Evolutionary conservation across 2,329 filamentous ascomycete genomes (phyloP).

Genomic region (Neopestalotiopsis rosae): DNA sequence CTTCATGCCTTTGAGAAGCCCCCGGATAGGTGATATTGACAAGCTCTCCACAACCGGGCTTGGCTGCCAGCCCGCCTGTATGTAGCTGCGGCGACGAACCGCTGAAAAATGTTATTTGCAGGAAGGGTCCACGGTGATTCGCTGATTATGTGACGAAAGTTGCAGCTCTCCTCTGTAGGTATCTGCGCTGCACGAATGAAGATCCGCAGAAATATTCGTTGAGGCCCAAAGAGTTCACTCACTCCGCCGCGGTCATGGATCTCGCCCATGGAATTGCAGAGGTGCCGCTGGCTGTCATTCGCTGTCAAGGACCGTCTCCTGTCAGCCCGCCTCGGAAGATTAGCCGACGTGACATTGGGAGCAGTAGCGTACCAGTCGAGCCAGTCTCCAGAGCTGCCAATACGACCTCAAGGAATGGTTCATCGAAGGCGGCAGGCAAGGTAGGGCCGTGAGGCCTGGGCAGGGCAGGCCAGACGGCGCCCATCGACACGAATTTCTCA

Average conservation of each 20-base stretch:
- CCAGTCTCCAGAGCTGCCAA: slow-evolving; percentile 5
- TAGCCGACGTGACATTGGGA: slow-evolving; percentile 15
- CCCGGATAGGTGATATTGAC: neutral
- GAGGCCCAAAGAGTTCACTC: neutral
- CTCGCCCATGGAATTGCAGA: slow-evolving; percentile 1
- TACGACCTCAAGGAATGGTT: neutral
- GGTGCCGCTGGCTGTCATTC: slow-evolving; percentile 1
- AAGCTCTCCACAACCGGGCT: neutral
- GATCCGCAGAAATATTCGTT: slow-evolving; percentile 1
- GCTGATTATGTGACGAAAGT: slow-evolving; percentile 7
- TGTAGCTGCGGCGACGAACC: neutral
- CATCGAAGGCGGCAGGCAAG: neutral
- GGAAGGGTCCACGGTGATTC: neutral
- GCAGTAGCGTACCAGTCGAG: slow-evolving; percentile 7
- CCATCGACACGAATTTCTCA: neutral
- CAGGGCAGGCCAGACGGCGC: neutral
- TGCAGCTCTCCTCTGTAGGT: neutral
- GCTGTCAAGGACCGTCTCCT: neutral
- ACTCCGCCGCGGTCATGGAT: neutral
- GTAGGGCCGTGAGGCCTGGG: neutral
- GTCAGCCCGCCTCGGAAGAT: slow-evolving; percentile 14
- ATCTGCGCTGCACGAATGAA: slow-evolving; percentile 7
- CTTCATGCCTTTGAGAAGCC: too few relatives aligned
- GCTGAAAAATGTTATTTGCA: neutral
- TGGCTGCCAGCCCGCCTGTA: neutral